Conservation (phyloP, 148 eudicot species). For the Camellia granthamiana region DNA sequence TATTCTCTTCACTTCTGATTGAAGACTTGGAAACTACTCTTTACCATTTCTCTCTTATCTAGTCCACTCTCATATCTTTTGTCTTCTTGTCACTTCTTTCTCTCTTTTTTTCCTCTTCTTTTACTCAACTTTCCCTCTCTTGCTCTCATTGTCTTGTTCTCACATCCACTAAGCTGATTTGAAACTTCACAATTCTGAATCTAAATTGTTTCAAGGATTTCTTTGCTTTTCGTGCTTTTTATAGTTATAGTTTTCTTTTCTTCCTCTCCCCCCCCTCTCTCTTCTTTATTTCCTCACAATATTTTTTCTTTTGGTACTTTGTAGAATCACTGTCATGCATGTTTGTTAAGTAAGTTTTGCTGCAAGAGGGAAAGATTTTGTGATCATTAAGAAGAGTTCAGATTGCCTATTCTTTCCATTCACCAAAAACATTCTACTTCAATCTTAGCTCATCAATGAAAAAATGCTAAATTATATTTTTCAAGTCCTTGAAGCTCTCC, state of each 20-base stretch:
- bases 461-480: not conserved
- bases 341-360: not conserved
- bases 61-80: too few species aligned
- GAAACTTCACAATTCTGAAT: too few species aligned
- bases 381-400: not conserved
- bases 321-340: too few species aligned
- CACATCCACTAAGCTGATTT: too few species aligned
- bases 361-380: not conserved
- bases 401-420: not conserved
- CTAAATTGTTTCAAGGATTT: too few species aligned
- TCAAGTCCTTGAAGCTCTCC: not conserved
- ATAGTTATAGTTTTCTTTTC: not conserved
- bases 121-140: too few species aligned
- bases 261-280: not conserved
- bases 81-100: too few species aligned
- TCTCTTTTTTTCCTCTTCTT: too few species aligned
- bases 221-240: not conserved
- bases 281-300: not conserved
- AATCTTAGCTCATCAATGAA: not conserved
- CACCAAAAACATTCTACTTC: not conserved
- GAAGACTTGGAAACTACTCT: too few species aligned
- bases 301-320: not conserved
- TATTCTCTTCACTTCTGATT: not conserved
- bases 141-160: too few species aligned
- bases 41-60: too few species aligned